Evolutionary conservation across 441 rosid genomes (phyloP), one percentile per base, ranked within the genome.

Genomic region (Jatropha podagrica): DNA sequence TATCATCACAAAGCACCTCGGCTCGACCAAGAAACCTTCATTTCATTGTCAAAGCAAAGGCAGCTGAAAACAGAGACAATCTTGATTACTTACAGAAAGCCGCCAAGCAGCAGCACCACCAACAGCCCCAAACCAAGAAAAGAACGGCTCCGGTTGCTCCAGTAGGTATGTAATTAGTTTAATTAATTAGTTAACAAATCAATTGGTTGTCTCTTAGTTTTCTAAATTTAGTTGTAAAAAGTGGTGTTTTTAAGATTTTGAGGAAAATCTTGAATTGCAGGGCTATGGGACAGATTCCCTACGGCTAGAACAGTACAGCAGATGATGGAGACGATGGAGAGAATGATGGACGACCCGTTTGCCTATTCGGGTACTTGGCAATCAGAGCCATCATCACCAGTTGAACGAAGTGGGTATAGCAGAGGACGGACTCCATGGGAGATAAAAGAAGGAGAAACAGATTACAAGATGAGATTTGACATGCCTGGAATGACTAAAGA

Each of bases 241-340:
- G 48, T 11, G 7, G 1, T 5, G 48, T 44, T 44, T 44, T 44
- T 4, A 44, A 44, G 2, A 54, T 17, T 54, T 54, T 54, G 2
- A 15, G 7, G 10, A 48, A 48, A 54, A 4, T 7, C 37, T 58
- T 4, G 14, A 3, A 52, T 37, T 41, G 3, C 84, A 93, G 91
- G 88, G 52, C 65, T 86, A 66, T 85, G 88, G 92, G 91, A 87
- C 79, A 80, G 91, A 68, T 90, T 85, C 69, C 89, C 95, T 32
- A 80, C 90, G 1, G 88, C 87, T 4, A 88, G 83, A 81, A 87
- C 91, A 59, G 93, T 86, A 55, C 86, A 88, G 74, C 86, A 88
- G 76, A 89, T 89, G 86, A 90, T 89, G 84, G 92, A 89, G 63
- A 87, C 90, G 13, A 89, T 88, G 92, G 92, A 90, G 11, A 77